phyloP scores from a whole-genome alignment of 139 green algal species.

The Picochlorum sp. region DNA sequence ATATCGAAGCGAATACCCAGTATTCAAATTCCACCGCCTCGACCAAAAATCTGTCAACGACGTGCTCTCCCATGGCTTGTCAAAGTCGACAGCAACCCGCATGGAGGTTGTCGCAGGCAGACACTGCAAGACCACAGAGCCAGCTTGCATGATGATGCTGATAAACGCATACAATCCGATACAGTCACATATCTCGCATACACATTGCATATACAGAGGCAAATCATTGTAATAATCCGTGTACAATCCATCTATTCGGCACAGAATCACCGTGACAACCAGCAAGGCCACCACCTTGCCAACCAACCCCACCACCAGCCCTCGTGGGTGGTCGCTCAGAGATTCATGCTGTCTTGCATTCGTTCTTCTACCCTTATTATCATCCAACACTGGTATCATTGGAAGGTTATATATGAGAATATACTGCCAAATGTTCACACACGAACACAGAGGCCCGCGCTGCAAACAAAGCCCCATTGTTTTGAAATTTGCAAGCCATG shows the following conservation, averaged over 20 bases:
- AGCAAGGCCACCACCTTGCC: too few species aligned
- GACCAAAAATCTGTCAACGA: slow-evolving; percentile 39
- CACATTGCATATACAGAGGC: not conserved
- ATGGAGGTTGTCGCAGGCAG: not conserved
- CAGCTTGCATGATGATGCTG: slow-evolving; percentile 23
- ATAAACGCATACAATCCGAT: slow-evolving; percentile 31
- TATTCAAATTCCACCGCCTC: slow-evolving; percentile 47
- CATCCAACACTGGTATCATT: slow-evolving; percentile 12
- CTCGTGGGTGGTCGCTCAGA: too few species aligned
- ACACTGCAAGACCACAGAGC: slow-evolving; percentile 12
- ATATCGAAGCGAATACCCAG: slow-evolving; percentile 28
- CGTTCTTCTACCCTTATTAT: too few species aligned
- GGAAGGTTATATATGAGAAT: slow-evolving; percentile 12
- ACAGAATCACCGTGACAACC: too few species aligned
- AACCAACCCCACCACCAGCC: too few species aligned
- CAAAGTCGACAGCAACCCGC: slow-evolving; percentile 28
- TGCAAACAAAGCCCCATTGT: too few species aligned
- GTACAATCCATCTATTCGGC: too few species aligned
- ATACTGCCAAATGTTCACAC: slow-evolving; percentile 15
- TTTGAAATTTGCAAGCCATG: too few species aligned
- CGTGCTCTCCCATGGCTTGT: slow-evolving; percentile 23
- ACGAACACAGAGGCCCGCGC: too few species aligned
- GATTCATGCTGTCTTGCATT: too few species aligned
- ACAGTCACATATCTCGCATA: not conserved
- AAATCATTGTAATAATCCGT: not conserved